Percentiles rank a stretch among this genome's conserved stretches.
phyloP scores from a whole-genome alignment of 441 rosid genomes.

The Pelargonium hybrid region DNA sequence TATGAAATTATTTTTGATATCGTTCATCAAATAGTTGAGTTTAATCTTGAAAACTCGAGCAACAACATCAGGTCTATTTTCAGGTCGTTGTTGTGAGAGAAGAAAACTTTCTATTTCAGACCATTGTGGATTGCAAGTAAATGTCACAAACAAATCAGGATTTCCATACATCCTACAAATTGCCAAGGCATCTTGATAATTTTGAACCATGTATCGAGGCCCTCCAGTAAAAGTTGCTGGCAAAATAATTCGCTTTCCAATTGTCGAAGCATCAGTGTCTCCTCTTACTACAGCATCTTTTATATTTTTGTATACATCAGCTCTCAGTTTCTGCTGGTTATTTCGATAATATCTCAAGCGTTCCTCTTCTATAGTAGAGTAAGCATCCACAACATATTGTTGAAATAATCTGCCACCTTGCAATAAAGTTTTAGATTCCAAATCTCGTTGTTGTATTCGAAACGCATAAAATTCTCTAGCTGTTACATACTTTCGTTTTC shows the following conservation, averaged over 20 bases:
- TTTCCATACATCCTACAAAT: neutral
- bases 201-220: neutral
- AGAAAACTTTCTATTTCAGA: neutral
- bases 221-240: neutral
- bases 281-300: neutral
- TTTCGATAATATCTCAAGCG: neutral
- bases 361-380: neutral
- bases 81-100: neutral
- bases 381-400: slow-evolving; percentile 8
- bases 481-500: neutral
- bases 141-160: neutral
- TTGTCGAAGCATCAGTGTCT: neutral
- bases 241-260: neutral
- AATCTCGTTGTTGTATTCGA: neutral
- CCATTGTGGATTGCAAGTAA: neutral
- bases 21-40: neutral
- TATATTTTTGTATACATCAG: neutral
- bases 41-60: neutral
- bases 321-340: neutral
- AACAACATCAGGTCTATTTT: neutral
- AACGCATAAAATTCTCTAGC: neutral
- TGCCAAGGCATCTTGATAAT: slow-evolving; percentile 12
- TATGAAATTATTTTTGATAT: neutral
- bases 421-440: neutral
- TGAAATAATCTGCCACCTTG: slow-evolving; percentile 1